A percentile compares a stretch with the other conserved stretches of the same genome.
These are phyloP conservation scores for Cucumis cinereus DNA, from an alignment of 306 rosid species.

Conservation along the genomic window DNA sequence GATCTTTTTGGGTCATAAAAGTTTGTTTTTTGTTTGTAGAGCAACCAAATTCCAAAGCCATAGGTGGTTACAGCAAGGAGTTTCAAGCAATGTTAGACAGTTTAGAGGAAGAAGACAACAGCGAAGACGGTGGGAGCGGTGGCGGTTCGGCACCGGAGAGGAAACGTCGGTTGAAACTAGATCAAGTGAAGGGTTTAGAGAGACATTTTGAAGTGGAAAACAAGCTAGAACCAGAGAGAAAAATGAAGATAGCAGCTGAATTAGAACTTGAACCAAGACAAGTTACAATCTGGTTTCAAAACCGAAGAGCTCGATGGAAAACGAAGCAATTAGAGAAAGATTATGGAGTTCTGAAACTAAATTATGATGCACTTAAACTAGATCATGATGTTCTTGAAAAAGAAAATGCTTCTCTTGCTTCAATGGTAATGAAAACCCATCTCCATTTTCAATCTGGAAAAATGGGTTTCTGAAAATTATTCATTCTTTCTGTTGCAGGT, in stretches of 20 bases:
- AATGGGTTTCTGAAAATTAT: background rate
- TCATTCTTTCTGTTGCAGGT: no score
- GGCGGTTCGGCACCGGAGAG: constrained; percentile 18
- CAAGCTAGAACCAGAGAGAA: constrained; percentile 68
- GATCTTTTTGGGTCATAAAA: background rate
- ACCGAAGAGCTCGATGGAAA: constrained; percentile 76
- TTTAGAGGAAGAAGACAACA: constrained; percentile 48
- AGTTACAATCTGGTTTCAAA: constrained; percentile 81
- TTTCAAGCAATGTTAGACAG: constrained; percentile 62
- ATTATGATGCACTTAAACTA: constrained; percentile 40
- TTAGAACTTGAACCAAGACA: constrained; percentile 63
- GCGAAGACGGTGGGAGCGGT: constrained; percentile 18
- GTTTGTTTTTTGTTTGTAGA: background rate
- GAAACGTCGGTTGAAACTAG: constrained; percentile 43
- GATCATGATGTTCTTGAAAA: constrained; percentile 33
- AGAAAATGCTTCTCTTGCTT: constrained; percentile 30
- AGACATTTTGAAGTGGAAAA: constrained; percentile 54
- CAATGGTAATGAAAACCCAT: constrained; percentile 21
- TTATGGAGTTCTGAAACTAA: constrained; percentile 38
- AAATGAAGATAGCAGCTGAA: constrained; percentile 46
- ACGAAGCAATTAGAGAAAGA: constrained; percentile 70
- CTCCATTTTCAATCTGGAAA: background rate
- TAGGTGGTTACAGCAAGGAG: constrained; percentile 43
- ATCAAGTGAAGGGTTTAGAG: constrained; percentile 62
- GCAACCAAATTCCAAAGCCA: background rate